Percentiles rank a stretch among this genome's conserved stretches.
phyloP scores from a whole-genome alignment of 2,329 filamentous ascomycete species.

The Sphaerulina vaccinii region DNA sequence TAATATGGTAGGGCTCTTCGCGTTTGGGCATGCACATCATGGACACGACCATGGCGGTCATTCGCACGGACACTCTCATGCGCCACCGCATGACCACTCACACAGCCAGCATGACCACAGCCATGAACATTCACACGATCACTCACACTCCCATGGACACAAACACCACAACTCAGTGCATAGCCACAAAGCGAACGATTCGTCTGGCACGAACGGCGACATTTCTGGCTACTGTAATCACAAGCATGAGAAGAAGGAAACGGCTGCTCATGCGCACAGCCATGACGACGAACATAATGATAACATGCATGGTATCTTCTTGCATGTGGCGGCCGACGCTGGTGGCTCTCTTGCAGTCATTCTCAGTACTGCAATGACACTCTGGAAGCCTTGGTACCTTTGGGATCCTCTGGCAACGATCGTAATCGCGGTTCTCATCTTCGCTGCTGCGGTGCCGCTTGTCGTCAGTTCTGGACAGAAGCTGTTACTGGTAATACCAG shows the following conservation, averaged over 20 bases:
- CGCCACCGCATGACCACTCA: conserved; percentile 34
- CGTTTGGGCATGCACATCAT: conserved; percentile 64
- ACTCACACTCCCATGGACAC: conserved; percentile 48
- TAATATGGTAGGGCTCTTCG: conserved; percentile 87
- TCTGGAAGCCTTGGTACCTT: conserved; percentile 84
- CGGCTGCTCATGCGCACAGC: conserved; percentile 16
- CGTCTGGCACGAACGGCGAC: conserved; percentile 16
- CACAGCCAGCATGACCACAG: conserved; percentile 41
- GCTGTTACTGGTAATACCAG: conserved; percentile 79
- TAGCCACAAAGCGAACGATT: conserved; percentile 15
- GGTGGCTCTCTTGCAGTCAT: conserved; percentile 94
- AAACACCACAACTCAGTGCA: conserved; percentile 10
- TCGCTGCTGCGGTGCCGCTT: conserved; percentile 84
- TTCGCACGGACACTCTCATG: conserved; percentile 38
- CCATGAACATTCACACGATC: conserved; percentile 27
- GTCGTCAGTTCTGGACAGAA: conserved; percentile 81
- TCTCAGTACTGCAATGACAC: conserved; percentile 81
- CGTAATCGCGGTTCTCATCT: conserved; percentile 88
- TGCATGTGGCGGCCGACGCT: conserved; percentile 92
- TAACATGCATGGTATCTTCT: conserved; percentile 96
- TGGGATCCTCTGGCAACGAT: conserved; percentile 95
- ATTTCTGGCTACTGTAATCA: conserved; percentile 18
- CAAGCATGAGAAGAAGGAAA: conserved; percentile 14
- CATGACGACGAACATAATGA: conserved; percentile 67
- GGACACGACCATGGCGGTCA: conserved; percentile 42